These are phyloP conservation scores for Mycena sp. DNA, from an alignment of 1,284 basidiomycete species.

Conservation along the genomic window DNA sequence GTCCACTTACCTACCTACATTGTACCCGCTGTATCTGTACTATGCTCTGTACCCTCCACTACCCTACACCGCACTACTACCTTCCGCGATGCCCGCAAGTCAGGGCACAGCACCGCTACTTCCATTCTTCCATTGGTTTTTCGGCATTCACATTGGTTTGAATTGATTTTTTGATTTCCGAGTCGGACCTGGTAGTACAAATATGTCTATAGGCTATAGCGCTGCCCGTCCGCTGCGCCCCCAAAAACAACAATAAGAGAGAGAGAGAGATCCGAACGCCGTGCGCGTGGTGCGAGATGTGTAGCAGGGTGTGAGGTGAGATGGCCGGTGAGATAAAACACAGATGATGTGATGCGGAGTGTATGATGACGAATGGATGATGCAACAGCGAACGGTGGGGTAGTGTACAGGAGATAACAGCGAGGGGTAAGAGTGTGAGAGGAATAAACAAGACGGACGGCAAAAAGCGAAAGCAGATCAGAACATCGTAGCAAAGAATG, in stretches of 20 bases:
- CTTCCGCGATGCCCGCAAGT: too few relatives aligned
- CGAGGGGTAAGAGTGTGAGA: background rate
- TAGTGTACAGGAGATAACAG: slow-evolving; percentile 15
- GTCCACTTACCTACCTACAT: background rate
- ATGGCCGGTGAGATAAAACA: background rate
- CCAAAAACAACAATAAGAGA: background rate
- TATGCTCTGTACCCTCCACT: too few relatives aligned
- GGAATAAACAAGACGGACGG: slow-evolving; percentile 18
- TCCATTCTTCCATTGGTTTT: background rate
- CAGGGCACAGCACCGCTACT: too few relatives aligned
- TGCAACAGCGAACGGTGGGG: background rate
- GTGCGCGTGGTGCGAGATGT: background rate
- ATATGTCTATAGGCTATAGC: slow-evolving; percentile 19
- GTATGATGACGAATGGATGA: background rate
- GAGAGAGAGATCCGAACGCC: background rate
- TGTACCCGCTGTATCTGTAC: background rate
- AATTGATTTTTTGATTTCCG: slow-evolving; percentile 10
- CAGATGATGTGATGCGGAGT: background rate
- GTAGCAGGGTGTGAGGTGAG: background rate
- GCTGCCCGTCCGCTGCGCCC: slow-evolving; percentile 6
- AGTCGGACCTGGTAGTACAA: slow-evolving; percentile 16
- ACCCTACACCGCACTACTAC: too few relatives aligned
- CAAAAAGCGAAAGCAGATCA: slow-evolving; percentile 1
- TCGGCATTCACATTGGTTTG: background rate
- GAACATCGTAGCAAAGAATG: background rate